Evolutionary conservation across 257 asterid genomes (phyloP).

Genomic region (Salvia miltiorrhiza): DNA sequence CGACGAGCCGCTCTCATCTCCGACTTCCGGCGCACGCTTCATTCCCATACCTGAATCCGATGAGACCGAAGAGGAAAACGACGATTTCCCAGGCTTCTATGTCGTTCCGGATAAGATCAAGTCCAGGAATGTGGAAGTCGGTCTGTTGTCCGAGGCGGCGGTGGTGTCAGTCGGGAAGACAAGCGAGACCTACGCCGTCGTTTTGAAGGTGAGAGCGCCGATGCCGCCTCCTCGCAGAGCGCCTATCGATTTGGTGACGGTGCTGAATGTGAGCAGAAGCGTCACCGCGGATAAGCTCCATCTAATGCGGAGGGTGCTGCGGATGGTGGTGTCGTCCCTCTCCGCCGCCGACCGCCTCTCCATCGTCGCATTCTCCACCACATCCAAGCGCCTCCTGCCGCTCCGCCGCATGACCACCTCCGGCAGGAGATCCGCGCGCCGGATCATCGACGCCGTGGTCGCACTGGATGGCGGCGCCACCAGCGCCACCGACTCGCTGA

Average conservation of each 20-base stretch:
- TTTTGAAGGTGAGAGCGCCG: conserved; percentile 71
- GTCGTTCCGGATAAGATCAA: conserved; percentile 24
- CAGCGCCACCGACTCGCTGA: conserved; percentile 66
- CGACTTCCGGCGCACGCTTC: conserved; percentile 63
- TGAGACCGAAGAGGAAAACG: conserved; percentile 66
- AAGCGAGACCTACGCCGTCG: conserved; percentile 61
- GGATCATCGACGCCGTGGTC: conserved; percentile 77
- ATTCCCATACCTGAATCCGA: conserved; percentile 87
- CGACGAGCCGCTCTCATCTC: conserved; percentile 85
- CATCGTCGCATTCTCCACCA: conserved; percentile 81
- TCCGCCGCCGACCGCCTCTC: conserved; percentile 84
- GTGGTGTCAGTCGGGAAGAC: conserved; percentile 70
- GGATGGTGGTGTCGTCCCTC: conserved; percentile 69
- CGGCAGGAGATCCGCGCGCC: conserved; percentile 76
- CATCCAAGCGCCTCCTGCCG: conserved; percentile 82
- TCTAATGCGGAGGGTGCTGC: conserved; percentile 62
- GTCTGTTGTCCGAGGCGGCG: conserved; percentile 64
- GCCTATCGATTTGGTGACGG: conserved; percentile 82
- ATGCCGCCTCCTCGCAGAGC: conserved; percentile 44
- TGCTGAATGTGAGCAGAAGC: conserved; percentile 65
- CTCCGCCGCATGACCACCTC: conserved; percentile 73
- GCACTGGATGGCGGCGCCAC: conserved; percentile 57
- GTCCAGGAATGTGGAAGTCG: conserved; percentile 38
- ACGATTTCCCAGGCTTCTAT: conserved; percentile 79
- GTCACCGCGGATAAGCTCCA: conserved; percentile 60